Evolutionary conservation across 148 eudicot genomes (phyloP).

Genomic region (Gaultheria prostrata): DNA sequence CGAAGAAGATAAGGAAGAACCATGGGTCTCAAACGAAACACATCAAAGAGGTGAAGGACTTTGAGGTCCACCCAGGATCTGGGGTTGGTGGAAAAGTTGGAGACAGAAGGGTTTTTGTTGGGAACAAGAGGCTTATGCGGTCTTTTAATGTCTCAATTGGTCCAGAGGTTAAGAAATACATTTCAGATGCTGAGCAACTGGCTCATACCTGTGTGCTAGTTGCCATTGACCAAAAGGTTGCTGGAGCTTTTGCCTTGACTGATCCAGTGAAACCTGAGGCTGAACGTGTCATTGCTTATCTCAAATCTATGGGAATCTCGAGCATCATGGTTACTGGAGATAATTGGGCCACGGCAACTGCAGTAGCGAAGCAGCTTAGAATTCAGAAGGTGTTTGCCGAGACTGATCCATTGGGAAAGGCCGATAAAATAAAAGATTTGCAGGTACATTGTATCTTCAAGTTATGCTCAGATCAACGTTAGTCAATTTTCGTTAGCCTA

Average conservation of each 20-base stretch:
- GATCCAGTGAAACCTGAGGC: conserved; percentile 98
- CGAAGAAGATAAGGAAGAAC: conserved; percentile 55
- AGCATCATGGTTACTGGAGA: conserved; percentile 99
- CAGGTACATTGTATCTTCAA: conserved; percentile 49
- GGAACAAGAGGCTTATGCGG: conserved; percentile 86
- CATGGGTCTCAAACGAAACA: conserved; percentile 40
- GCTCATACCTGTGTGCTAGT: conserved; percentile 88
- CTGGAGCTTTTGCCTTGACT: conserved; percentile 91
- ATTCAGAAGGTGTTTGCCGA: conserved; percentile 80
- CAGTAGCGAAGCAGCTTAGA: conserved; percentile 81
- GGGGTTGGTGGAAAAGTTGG: conserved; percentile 90
- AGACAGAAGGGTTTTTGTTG: conserved; percentile 62
- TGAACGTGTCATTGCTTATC: conserved; percentile 59
- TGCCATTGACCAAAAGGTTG: conserved; percentile 67
- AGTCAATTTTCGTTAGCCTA: not conserved
- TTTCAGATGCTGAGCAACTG: conserved; percentile 57
- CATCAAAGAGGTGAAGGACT: conserved; percentile 63
- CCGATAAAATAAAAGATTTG: conserved; percentile 81
- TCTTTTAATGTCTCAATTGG: conserved; percentile 48
- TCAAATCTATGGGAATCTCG: conserved; percentile 64
- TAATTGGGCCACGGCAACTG: conserved; percentile 90
- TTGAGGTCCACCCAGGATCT: conserved; percentile 90
- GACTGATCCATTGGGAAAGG: conserved; percentile 89
- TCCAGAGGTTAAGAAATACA: conserved; percentile 53
- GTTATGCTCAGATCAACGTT: not conserved